Evolutionary conservation across 495 filamentous ascomycete genomes (phyloP), one percentile per base, ranked within the genome.

Genomic region (Neurospora sp.): DNA sequence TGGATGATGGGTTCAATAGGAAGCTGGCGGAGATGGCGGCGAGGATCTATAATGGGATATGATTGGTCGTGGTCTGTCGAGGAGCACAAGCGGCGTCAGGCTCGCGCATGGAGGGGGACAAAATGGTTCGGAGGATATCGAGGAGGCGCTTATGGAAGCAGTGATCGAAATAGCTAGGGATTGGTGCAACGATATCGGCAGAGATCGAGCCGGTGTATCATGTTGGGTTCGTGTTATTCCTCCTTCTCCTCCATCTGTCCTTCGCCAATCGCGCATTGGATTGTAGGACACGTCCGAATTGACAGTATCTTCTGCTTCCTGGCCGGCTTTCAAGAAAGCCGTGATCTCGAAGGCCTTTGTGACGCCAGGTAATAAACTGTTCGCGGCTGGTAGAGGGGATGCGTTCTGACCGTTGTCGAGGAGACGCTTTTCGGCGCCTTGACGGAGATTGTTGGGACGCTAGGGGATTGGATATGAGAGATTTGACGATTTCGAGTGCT

Each of bases 1-100:
- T 69, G 7, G 74, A 78, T 9, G 72, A 78, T 16, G 40, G 27
- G 62, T 38, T 75, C 39, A 78, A 78, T 48, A 39, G n/a, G 66
- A 12, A 44, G 69, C 27, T 75, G 39, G 71, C n/a, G 39, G 42
- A 16, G 59, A n/a, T 72, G 35, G 54, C 54, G 12, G 54, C 54
- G 27, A 66, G 54, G 23, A 66, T 66, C 14, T 66, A 66, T 37
- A 66, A 66, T 18, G 54, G 54, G 3, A 66, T 66, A 66, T 66
- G 27, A 66, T 35, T 6, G 54, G 14, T 35, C 27, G 27, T 10
- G 54, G 27, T 27, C 27, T 54, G 4, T 23, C 0, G 46, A 54
- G 18, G 20, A 54, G 20, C 5, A 6, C n/a, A 23, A 23, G 2
- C 0, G 20, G 20, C 20, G 5, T 12, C 11, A 11, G 20, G 46